phyloP scores from a whole-genome alignment of 1,139 yeast species.

The Hanseniaspora uvarum region DNA sequence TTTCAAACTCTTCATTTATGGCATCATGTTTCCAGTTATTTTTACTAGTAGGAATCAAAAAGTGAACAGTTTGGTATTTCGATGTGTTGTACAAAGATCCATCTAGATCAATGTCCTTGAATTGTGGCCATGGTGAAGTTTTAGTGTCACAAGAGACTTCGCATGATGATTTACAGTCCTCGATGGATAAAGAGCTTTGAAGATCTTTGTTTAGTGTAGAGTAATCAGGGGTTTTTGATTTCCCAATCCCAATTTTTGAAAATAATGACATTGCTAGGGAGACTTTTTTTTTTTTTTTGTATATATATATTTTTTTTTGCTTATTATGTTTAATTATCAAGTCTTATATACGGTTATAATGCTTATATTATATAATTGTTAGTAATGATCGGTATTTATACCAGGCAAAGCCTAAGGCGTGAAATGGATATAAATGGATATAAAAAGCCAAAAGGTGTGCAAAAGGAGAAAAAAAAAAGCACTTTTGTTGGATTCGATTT shows the following conservation, averaged over 20 bases:
- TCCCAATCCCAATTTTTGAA: not conserved
- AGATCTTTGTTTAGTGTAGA: not conserved
- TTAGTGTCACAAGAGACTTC: constrained; percentile 21
- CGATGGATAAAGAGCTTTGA: not conserved
- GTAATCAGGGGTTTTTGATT: not conserved
- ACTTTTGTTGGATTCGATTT: too few species aligned
- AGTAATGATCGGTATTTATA: too few species aligned
- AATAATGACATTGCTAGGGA: not conserved
- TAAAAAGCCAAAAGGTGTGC: too few species aligned
- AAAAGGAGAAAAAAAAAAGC: too few species aligned
- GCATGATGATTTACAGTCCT: constrained; percentile 7
- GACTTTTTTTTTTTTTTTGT: not conserved
- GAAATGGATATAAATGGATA: too few species aligned
- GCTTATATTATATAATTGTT: too few species aligned
- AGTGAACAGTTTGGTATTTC: constrained; percentile 56
- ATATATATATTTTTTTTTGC: not conserved
- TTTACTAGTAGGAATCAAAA: constrained; percentile 72
- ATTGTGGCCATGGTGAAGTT: constrained; percentile 22
- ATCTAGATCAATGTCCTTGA: constrained; percentile 42
- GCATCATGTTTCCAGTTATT: constrained; percentile 80
- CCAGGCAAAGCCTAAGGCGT: too few species aligned
- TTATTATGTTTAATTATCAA: too few species aligned
- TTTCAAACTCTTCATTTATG: constrained; percentile 35
- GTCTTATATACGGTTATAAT: too few species aligned
- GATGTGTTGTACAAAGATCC: constrained; percentile 62